Conservation (phyloP, 768 basidiomycete species). For the Boletus sensibilis region DNA sequence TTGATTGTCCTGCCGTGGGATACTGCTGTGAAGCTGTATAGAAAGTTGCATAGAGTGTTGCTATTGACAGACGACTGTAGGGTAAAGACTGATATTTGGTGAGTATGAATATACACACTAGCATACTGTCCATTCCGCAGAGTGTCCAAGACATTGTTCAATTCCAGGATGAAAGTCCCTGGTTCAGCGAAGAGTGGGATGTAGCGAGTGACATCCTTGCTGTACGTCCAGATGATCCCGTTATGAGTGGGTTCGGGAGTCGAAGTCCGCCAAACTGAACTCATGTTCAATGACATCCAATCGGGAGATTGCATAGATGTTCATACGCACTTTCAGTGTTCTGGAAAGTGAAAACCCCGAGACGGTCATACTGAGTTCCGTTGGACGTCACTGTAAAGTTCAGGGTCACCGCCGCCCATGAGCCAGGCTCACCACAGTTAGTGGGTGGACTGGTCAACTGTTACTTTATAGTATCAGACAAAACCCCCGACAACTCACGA, state of each 20-base stretch:
- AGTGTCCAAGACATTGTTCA: slow-evolving; percentile 64
- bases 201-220: slow-evolving; percentile 75
- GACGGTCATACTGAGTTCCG: slow-evolving; percentile 73
- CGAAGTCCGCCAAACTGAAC: slow-evolving; percentile 73
- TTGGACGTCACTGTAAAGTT: slow-evolving; percentile 79
- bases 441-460: slow-evolving; percentile 55
- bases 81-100: background rate
- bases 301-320: background rate
- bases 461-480: background rate
- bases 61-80: slow-evolving; percentile 34
- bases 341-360: slow-evolving; percentile 72
- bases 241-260: slow-evolving; percentile 70
- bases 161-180: slow-evolving; percentile 68
- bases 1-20: slow-evolving; percentile 59
- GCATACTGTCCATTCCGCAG: slow-evolving; percentile 68
- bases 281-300: background rate
- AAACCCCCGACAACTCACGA: slow-evolving; percentile 38
- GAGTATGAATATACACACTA: slow-evolving; percentile 39
- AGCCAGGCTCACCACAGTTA: slow-evolving; percentile 65
- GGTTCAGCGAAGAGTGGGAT: slow-evolving; percentile 65
- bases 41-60: slow-evolving; percentile 69
- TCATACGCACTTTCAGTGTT: slow-evolving; percentile 65
- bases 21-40: slow-evolving; percentile 56
- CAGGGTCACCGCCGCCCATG: slow-evolving; percentile 73
- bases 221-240: slow-evolving; percentile 77